Base-by-base conservation (phyloP, 2,329 filamentous ascomycete genomes). In the Pseudogymnoascus sp. region DNA sequence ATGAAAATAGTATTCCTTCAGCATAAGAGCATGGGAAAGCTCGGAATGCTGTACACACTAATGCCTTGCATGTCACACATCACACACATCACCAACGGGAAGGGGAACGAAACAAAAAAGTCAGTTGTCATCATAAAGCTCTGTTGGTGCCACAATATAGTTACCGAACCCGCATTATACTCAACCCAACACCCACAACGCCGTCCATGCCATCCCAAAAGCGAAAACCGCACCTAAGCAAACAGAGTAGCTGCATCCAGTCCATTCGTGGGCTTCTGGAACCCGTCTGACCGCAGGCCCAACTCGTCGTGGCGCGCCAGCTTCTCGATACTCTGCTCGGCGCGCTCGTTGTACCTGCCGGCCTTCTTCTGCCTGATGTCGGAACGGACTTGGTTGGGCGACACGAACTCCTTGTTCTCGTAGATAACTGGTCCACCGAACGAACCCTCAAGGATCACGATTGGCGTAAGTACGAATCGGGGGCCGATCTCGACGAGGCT, bases 381-480 rank as follows among this genome's bases (percentile, higher is more conserved):
- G 41, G 91, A 81, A 67, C 94, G 83, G 66, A 97, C 85, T 77
- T 97, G 91, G 83, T 99, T 99, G 8, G 94, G 94, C 68, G 89
- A 94, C 61, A 99, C 90, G 71, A 96, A 99, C 74, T 96, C 89
- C 81, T 91, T 94, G 80, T 97, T 97, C 80, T 97, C 91, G 78
- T 96, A 99, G 72, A 99, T 95, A 67, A 97, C 91, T 2, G 94
- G 93, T 0, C 94, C 94, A 61, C 93, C 93, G 69, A 99, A 97
- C 65, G 90, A 92, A 44, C 91, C 92, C 74, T 99, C 94, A 69
- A 96, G 86, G 68, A 97, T 96, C 63, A 97, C 87, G 67, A 97
- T 97, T 0, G 94, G 93, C 27, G 92, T 97, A 59, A 97, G 80
- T 31, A 97, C 92, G 68, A 97, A 93, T 51, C 94, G 84, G 0